A percentile compares a stretch with the other conserved stretches of the same genome.
phyloP scores from a whole-genome alignment of 768 basidiomycete genomes.

The Lanmaoa pseudosensibilis region DNA sequence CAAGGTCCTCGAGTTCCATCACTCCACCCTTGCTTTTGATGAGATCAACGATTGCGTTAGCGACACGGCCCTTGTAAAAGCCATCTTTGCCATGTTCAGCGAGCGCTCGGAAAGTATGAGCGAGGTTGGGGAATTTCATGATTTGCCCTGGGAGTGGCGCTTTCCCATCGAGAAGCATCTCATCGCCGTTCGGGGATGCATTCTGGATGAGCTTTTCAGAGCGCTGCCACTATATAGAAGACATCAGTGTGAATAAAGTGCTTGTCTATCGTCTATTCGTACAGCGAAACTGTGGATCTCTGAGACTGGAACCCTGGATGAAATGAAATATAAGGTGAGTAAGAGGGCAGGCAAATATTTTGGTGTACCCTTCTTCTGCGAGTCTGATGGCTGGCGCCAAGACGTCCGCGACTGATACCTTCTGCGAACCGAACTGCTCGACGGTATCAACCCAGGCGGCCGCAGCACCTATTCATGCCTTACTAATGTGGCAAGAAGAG shows the following conservation, averaged over 20 bases:
- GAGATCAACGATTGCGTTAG: conserved; percentile 85
- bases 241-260: conserved; percentile 1
- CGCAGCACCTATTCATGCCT: conserved; percentile 66
- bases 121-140: conserved; percentile 78
- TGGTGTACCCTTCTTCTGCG: conserved; percentile 83
- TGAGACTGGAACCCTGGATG: conserved; percentile 75
- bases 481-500: conserved; percentile 1
- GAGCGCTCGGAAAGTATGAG: conserved; percentile 77
- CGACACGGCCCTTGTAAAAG: conserved; percentile 91
- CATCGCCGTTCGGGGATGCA: conserved; percentile 81
- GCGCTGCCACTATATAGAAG: conserved; percentile 41
- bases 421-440: conserved; percentile 75
- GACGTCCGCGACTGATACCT: conserved; percentile 61
- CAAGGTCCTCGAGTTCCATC: conserved; percentile 93
- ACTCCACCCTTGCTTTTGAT: conserved; percentile 85
- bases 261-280: conserved; percentile 18
- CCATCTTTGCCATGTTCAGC: conserved; percentile 85
- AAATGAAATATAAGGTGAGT: neutral
- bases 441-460: conserved; percentile 95
- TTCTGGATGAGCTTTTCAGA: conserved; percentile 69
- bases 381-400: conserved; percentile 87
- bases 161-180: conserved; percentile 83
- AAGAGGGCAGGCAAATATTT: neutral
- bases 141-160: conserved; percentile 87
- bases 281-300: conserved; percentile 71